Percentiles rank a stretch among this genome's conserved stretches.
Conservation (phyloP, 257 asterid species). For the Rubia yunnanensis region DNA sequence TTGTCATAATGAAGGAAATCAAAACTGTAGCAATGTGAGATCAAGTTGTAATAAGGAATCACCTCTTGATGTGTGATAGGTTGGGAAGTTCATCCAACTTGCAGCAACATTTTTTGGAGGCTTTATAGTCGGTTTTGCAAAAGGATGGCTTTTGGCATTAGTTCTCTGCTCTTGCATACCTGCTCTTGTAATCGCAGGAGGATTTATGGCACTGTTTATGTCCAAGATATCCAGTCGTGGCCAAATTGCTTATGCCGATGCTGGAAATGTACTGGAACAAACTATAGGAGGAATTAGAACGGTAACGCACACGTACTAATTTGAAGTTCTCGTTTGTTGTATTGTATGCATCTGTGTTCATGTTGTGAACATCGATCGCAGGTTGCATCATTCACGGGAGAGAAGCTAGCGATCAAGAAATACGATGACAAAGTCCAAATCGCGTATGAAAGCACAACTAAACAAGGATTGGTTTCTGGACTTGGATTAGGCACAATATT, state of each 20-base stretch:
- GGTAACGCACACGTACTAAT: slow-evolving; percentile 22
- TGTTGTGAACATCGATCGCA: neutral
- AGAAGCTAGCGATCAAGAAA: slow-evolving; percentile 34
- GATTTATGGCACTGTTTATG: slow-evolving; percentile 33
- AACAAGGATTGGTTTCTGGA: slow-evolving; percentile 57
- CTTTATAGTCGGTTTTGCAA: slow-evolving; percentile 40
- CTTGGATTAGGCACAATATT: slow-evolving; percentile 40
- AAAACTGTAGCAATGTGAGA: neutral
- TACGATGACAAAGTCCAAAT: slow-evolving; percentile 35
- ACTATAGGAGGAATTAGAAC: slow-evolving; percentile 72
- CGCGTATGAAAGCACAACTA: slow-evolving; percentile 31
- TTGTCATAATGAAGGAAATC: neutral
- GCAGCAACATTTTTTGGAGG: slow-evolving; percentile 53
- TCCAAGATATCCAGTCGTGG: slow-evolving; percentile 42
- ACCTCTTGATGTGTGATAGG: slow-evolving; percentile 28
- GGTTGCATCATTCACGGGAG: slow-evolving; percentile 74
- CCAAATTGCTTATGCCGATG: slow-evolving; percentile 66
- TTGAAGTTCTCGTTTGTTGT: neutral
- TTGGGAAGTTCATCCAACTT: slow-evolving; percentile 48
- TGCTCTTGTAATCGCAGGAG: slow-evolving; percentile 27
- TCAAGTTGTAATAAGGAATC: neutral
- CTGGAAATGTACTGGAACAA: slow-evolving; percentile 67
- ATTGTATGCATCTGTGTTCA: neutral
- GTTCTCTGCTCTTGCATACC: slow-evolving; percentile 46
- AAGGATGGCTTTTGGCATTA: slow-evolving; percentile 53